Percentiles rank a stretch among this genome's conserved stretches.
Evolutionary conservation across 495 filamentous ascomycete species (phyloP).

Genomic region (Extremus antarcticus): DNA sequence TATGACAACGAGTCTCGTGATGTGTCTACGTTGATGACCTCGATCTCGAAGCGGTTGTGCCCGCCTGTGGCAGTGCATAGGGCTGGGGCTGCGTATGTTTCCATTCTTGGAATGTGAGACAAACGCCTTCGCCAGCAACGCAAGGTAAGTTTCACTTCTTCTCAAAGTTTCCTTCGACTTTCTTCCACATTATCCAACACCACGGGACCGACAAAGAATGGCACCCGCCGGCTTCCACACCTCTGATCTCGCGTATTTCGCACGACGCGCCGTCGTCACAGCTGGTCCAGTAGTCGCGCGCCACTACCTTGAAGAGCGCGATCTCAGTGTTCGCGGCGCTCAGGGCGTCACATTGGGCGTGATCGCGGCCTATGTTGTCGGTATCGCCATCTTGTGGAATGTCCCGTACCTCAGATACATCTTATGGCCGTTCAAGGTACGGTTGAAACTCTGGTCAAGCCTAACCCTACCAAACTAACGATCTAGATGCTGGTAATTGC

Average conservation of each 20-base stretch:
- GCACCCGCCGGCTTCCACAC: conserved; percentile 8
- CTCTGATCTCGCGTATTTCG: background rate
- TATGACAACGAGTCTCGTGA: no score
- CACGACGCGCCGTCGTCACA: conserved; percentile 9
- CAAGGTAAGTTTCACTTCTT: background rate
- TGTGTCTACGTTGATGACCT: no score
- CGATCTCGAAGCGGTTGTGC: no score
- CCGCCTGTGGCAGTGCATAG: background rate
- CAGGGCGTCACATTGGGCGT: conserved; percentile 64
- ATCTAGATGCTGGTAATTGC: conserved; percentile 69
- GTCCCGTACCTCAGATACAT: conserved; percentile 61
- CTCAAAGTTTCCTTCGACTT: background rate
- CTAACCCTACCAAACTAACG: no score
- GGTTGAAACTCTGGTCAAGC: background rate
- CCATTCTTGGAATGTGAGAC: background rate
- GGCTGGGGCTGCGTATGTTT: background rate
- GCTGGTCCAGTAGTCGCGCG: background rate
- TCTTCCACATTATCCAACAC: no score
- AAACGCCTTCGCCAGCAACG: background rate
- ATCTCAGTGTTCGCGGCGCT: conserved; percentile 55
- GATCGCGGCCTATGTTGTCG: conserved; percentile 57
- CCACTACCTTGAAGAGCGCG: conserved; percentile 31
- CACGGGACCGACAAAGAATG: background rate
- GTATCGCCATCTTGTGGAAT: conserved; percentile 70
- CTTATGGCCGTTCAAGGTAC: conserved; percentile 75